Percentiles rank a stretch among this genome's conserved stretches.
These are phyloP conservation scores for Colletotrichum filicis DNA, from an alignment of 2,329 filamentous ascomycete species.

Conservation along the genomic window DNA sequence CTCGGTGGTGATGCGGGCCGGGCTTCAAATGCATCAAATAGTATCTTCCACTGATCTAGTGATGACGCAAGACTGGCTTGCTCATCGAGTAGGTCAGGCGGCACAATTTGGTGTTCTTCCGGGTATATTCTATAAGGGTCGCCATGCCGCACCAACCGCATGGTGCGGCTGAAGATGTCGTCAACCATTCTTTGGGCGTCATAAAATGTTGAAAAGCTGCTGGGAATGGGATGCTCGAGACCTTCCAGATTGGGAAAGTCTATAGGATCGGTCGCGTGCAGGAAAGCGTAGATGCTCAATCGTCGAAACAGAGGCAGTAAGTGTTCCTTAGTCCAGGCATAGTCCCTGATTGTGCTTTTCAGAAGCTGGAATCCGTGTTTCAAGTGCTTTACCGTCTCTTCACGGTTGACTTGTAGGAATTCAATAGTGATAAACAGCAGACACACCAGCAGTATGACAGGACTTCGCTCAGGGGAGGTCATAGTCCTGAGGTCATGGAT, in stretches of 20 bases:
- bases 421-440: conserved; percentile 28
- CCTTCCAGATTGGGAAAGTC: conserved; percentile 30
- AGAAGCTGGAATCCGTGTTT: conserved; percentile 10
- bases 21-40: not conserved
- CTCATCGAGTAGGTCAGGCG: not conserved
- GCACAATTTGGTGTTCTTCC: not conserved
- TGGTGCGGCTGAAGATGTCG: not conserved
- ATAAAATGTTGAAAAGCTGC: not conserved
- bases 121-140: not conserved
- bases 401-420: conserved; percentile 3
- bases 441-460: conserved; percentile 27
- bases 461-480: not conserved
- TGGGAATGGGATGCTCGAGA: not conserved
- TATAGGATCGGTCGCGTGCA: not conserved
- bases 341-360: not conserved
- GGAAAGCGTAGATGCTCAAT: not conserved
- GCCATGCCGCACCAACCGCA: not conserved
- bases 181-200: conserved; percentile 13
- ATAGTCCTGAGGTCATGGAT: conserved; percentile 7
- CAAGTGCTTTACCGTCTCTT: conserved; percentile 1
- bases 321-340: conserved; percentile 8
- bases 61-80: not conserved
- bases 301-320: conserved; percentile 14
- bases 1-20: not conserved
- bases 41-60: not conserved